Conservation (phyloP, 768 basidiomycete genomes). For the Suillus hirtellus region DNA sequence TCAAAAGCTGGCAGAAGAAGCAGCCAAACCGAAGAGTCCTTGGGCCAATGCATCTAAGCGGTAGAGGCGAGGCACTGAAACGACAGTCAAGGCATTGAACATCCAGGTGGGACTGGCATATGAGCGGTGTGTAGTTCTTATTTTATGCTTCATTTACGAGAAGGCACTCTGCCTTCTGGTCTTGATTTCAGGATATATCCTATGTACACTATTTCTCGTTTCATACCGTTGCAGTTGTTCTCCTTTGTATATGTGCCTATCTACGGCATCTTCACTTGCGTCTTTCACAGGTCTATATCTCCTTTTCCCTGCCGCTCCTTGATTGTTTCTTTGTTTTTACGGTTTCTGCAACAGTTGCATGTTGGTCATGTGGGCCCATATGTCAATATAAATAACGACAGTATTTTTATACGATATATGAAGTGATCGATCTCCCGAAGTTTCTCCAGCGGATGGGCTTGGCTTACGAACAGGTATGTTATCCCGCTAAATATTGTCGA, state of each 20-base stretch:
- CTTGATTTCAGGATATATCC: constrained; percentile 20
- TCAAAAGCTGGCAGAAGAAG: constrained; percentile 55
- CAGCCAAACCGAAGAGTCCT: constrained; percentile 33
- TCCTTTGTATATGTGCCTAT: constrained; percentile 18
- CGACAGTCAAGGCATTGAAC: not conserved
- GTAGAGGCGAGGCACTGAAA: constrained; percentile 13
- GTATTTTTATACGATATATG: not conserved
- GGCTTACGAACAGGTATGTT: not conserved
- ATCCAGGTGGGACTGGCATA: not conserved
- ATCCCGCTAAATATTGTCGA: not conserved
- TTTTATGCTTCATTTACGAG: constrained; percentile 24
- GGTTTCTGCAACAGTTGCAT: not conserved
- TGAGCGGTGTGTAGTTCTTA: constrained; percentile 1
- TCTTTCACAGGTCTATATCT: constrained; percentile 14
- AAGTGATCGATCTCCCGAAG: not conserved
- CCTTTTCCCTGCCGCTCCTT: constrained; percentile 5
- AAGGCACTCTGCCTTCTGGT: constrained; percentile 15
- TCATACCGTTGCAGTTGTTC: constrained; percentile 18
- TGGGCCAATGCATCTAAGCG: constrained; percentile 34
- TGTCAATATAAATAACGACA: not conserved
- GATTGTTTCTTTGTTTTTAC: constrained; percentile 13
- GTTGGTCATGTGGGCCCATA: constrained; percentile 19
- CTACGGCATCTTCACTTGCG: constrained; percentile 9
- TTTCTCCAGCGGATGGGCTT: not conserved
- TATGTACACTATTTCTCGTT: constrained; percentile 14